A percentile compares a stretch with the other conserved stretches of the same genome.
Evolutionary conservation across 305 asterid genomes (phyloP).

Genomic region (Solanum hybrid): DNA sequence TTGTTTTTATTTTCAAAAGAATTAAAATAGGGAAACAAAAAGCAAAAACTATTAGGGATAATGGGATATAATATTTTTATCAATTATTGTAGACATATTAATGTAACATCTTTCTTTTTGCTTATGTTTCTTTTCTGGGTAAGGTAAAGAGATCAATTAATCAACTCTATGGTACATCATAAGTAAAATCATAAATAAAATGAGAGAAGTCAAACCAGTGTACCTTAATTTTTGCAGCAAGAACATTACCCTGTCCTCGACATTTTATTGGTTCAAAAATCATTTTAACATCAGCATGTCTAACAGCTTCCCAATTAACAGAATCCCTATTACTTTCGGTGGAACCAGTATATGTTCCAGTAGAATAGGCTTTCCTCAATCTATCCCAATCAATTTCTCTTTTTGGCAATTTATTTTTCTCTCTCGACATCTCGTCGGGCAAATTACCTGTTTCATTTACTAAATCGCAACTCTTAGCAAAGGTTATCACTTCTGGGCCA

Average conservation of each 20-base stretch:
- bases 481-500: not conserved
- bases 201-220: not conserved
- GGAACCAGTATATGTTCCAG: conserved; percentile 1
- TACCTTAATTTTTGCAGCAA: conserved; percentile 51
- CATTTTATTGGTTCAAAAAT: conserved; percentile 19
- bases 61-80: not conserved
- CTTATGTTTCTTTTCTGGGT: not conserved
- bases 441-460: not conserved
- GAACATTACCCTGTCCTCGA: conserved; percentile 42
- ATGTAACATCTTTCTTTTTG: not conserved
- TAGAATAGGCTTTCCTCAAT: conserved; percentile 19
- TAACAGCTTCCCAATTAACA: conserved; percentile 48
- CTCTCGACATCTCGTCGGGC: not conserved
- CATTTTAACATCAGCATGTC: conserved; percentile 23
- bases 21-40: not conserved
- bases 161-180: not conserved
- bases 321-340: conserved; percentile 21
- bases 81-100: not conserved
- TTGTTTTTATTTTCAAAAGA: not conserved
- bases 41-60: not conserved
- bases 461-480: not conserved
- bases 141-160: not conserved
- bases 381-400: conserved; percentile 37
- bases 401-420: conserved; percentile 4
- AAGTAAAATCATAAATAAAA: not conserved